Evolutionary conservation across 2,329 filamentous ascomycete genomes (phyloP), one percentile per base, ranked within the genome.

Genomic region (Lecanicillium sp.): DNA sequence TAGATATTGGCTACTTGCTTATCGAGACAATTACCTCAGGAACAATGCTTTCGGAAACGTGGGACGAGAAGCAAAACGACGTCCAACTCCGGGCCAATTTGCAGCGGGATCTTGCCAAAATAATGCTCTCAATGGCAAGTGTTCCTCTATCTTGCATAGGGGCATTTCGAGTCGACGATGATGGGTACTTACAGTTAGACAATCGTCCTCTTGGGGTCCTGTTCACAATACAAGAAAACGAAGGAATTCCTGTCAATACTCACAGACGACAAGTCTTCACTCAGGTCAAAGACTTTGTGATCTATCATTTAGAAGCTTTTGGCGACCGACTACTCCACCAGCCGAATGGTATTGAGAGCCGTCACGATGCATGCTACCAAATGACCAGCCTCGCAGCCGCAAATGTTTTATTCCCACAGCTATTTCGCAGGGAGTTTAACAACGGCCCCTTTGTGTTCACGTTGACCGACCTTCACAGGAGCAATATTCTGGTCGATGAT

Each of bases 401-500:
- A 10, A 19, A 19, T 29, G 30, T 31, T 20, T 25, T 46, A 20
- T 46, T 46, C 13, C 45, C 45, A 9, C 44, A 44, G 29, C 38
- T 49, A 14, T 46, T 59, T 32, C 37, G 43, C 37, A 49, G 32
- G 20, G 46, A 53, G 6, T 35, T 46, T 18, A 15, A 30, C 12
- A 33, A 53, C 18, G 53, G 55, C 12, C 53, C 55, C 9, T 59
- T 54, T 44, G 36, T 43, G 36, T 48, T 59, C 30, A 33, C 37
- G 30, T 38, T 61, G 20, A 57, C 54, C 35, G 52, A 60, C 41
- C 44, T 60, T 17, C 50, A 58, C 44, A 46, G 40, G 39, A 59
- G 54, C 35, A 59, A 61, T 35, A 55, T 61, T 31, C 53, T 61
- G 29, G 53, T 60, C 20, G 53, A 62, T 37, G 41, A 56, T 37